Evolutionary conservation across 305 asterid genomes (phyloP), one percentile per base, ranked within the genome.

Genomic region (Stenogyne calaminthoides): DNA sequence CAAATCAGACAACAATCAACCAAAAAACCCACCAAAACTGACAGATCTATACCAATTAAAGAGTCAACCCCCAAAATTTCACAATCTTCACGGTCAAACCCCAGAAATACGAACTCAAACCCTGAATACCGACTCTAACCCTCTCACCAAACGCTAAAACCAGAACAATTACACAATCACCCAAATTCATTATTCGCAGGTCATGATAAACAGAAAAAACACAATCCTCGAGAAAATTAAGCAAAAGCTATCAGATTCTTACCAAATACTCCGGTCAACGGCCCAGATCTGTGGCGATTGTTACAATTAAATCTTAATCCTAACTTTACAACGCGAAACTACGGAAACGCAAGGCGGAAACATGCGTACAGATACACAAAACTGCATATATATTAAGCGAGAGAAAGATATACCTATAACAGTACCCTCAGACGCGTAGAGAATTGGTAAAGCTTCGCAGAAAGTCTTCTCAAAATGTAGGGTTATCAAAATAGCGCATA

Each of bases 341-440:
- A 71, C 32, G 49, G 10, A 42, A 59, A 34, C 63, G 71, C 19
- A 15, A 6, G 37, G 51, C 46, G 44, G 55, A 39, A 40, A 70
- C 68, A 69, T 16, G 72, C 7, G 19, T 37, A 70, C 7, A 61
- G 67, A 74, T 2, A 39, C 11, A 70, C 6, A 67, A 9, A 69
- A 20, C 60, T 8, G 34, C 8, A 39, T 8, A 20, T n/a, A 60
- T 20, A 75, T n/a, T 12, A 18, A 47, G 62, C n/a, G 44, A 61
- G 40, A 68, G 39, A 67, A 32, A 25, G 51, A 14, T 67, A 67
- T 77, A 91, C 92, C 97, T 75, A 71, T 67, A 59, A 72, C 51
- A 57, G 80, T 61, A 76, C 70, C 47, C 18, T 36, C 42, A 67
- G 79, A 79, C 78, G 87, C 82, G 87, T 79, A 65, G 80, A 80